Evolutionary conservation across 805 yeast species (phyloP), one percentile per base, ranked within the genome.

Genomic region (Ogataea paradorogensis): DNA sequence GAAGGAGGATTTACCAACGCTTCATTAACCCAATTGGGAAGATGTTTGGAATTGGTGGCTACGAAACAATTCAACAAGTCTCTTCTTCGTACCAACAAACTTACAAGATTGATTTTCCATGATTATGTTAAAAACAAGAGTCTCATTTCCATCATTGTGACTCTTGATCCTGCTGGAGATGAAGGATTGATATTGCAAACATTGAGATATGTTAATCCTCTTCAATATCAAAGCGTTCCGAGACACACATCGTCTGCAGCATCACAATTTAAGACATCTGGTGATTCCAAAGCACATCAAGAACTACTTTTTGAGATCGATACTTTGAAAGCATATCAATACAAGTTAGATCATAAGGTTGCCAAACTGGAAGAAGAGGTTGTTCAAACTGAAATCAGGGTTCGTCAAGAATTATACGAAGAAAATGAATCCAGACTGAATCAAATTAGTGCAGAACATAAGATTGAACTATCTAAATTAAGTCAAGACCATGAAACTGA

Each of bases 1-100:
- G 80, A 76, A 45, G 73, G 76, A 13, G 66, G 72, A 35, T 65
- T 69, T 35, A 72, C 75, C 14, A 75, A 76, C 48, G 66, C 66
- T 29, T 70, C 77, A 8, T 56, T 74, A 36, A 68, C 76, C 44
- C 72, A 73, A 42, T 56, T 77, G 8, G 79, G 80, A 6, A 67
- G 75, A 38, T 67, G 76, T 32, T 52, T 77, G 10, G 65, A 67
- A 30, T 51, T 68, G 38, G 67, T 72, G 53, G 59, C 61, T 32
- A 57, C 63, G 11, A 57, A 61, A 33, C 65, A 56, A 41, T 59
- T 63, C 45, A 65, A 69, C 46, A 63, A 63, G 47, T 62, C 76
- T 6, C 54, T 64, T n/a, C 50, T 75, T 45, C 63, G 79, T 51
- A 68, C 72, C 8, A 69, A 72, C 22, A 74, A 71, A 47, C 59